Base-by-base conservation (phyloP, 2,329 filamentous ascomycete genomes). In the Claviceps pusilla region DNA sequence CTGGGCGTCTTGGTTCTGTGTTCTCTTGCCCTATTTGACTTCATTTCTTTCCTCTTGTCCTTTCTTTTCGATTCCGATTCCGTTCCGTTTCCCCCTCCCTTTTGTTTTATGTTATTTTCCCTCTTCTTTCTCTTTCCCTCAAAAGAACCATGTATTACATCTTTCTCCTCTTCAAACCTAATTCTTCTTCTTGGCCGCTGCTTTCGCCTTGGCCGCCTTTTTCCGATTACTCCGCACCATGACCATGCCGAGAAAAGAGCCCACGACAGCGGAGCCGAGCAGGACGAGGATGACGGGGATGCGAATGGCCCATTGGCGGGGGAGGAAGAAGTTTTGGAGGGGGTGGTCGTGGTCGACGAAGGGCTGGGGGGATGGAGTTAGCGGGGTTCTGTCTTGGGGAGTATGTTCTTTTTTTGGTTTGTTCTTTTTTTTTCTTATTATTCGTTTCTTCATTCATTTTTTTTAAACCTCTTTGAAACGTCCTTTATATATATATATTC, bases 211-310 rank as follows among this genome's bases (percentile, higher is more conserved):
- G 62, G 89, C 84, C 3, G 89, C 89, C 82, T 93, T 96, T 82
- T 97, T 97, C 70, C 86, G 80, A 77, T 96, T 96, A 78, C 91
- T 97, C 69, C 88, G 83, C 74, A 98, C 97, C 93, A 98, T 98
- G 66, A 98, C 91, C 67, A 95, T 84, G 64, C 87, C 86, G 62
- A 98, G 78, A 77, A 98, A 98, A 57, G 89, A 94, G 59, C 93
- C 93, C 57, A 98, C 91, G 57, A 98, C 89, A 56, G 93, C 89
- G 57, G 85, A 90, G 59, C 86, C 90, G 61, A 98, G 78, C 49
- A 98, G 83, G 59, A 96, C 85, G 62, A 98, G 83, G 68, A 98
- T 95, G 64, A 98, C 91, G 62, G 93, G 93, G 66, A 98, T 93
- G 69, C 93, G 90, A 68, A 98, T 95, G 57, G 93, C 93, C 93